Percentiles rank a stretch among this genome's conserved stretches.
Conservation (phyloP, 305 asterid species). For the Fraxinus floribunda region DNA sequence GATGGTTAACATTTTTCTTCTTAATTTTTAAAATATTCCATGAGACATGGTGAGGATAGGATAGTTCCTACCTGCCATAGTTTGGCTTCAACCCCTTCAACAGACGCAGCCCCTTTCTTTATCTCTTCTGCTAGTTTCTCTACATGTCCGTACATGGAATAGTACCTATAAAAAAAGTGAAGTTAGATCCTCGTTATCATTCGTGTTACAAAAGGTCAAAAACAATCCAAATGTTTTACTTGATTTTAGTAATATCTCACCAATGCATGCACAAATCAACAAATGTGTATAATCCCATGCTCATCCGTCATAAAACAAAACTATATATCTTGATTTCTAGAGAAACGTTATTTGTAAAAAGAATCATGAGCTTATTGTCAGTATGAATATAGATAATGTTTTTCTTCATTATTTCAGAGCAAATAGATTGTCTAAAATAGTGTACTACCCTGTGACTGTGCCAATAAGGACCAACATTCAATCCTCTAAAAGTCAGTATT, state of each 20-base stretch:
- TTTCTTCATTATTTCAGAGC: not conserved
- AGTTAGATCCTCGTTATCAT: conserved; percentile 10
- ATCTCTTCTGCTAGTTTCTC: conserved; percentile 75
- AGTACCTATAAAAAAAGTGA: conserved; percentile 44
- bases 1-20: not conserved
- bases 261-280: not conserved
- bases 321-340: not conserved
- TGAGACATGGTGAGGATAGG: not conserved
- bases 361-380: not conserved
- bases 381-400: not conserved
- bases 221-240: not conserved
- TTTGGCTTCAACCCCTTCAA: conserved; percentile 83
- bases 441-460: not conserved
- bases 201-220: not conserved
- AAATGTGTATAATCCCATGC: not conserved
- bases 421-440: not conserved
- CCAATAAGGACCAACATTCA: not conserved
- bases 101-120: conserved; percentile 73
- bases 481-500: not conserved
- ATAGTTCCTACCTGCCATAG: conserved; percentile 69
- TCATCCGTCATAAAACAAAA: not conserved
- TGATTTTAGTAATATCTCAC: not conserved
- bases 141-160: conserved; percentile 56
- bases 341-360: not conserved
- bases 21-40: conserved; percentile 8